Conservation (phyloP, 495 filamentous ascomycete species). For the Pyrenopolyporus hunteri region DNA sequence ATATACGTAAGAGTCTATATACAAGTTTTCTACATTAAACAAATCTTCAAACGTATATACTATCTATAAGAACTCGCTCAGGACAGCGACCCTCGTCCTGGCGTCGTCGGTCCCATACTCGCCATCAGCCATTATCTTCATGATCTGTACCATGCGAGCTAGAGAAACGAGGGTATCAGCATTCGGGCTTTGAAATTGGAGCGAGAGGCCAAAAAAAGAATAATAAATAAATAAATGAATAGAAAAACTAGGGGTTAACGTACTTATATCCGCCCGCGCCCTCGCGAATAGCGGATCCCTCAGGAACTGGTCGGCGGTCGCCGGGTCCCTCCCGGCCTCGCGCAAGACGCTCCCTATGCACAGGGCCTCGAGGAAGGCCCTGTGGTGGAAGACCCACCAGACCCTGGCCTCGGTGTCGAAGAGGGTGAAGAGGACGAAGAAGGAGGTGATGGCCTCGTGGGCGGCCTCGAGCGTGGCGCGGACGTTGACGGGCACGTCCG, state of each 20-base stretch:
- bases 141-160: slow-evolving; percentile 65
- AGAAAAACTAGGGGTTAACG: slow-evolving; percentile 25
- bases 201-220: background rate
- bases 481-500: slow-evolving; percentile 65
- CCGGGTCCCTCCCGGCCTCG: slow-evolving; percentile 46
- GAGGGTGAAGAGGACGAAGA: slow-evolving; percentile 68
- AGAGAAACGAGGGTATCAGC: slow-evolving; percentile 21
- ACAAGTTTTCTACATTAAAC: slow-evolving; percentile 8
- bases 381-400: slow-evolving; percentile 80
- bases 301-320: slow-evolving; percentile 41
- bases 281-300: slow-evolving; percentile 61
- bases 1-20: slow-evolving; percentile 18
- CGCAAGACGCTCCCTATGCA: slow-evolving; percentile 55
- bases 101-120: slow-evolving; percentile 60
- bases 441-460: slow-evolving; percentile 64
- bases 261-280: slow-evolving; percentile 62
- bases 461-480: slow-evolving; percentile 71
- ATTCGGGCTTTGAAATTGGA: no score
- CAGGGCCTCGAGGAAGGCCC: slow-evolving; percentile 72
- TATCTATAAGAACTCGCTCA: slow-evolving; percentile 59
- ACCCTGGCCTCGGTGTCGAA: slow-evolving; percentile 70
- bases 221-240: background rate
- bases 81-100: slow-evolving; percentile 59
- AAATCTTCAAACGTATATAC: background rate
- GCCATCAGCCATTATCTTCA: slow-evolving; percentile 59